Evolutionary conservation across 345 rosid genomes (phyloP).

Genomic region (Jatropha curcas): DNA sequence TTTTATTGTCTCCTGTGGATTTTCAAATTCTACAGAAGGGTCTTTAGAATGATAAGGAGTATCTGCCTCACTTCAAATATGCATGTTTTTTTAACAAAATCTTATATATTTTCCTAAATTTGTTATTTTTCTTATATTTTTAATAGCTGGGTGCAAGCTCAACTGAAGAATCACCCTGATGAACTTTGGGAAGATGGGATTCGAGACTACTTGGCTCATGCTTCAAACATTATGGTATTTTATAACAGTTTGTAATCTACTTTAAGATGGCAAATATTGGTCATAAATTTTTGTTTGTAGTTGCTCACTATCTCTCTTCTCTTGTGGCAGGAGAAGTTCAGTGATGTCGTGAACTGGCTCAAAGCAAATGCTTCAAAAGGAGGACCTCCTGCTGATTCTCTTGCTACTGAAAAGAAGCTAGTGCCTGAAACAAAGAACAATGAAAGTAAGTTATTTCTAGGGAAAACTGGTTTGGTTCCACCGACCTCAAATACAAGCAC

Average conservation of each 20-base stretch:
- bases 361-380: conserved; percentile 58
- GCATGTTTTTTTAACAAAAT: neutral
- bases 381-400: conserved; percentile 48
- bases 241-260: neutral
- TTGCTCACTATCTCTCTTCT: neutral
- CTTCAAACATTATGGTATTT: conserved; percentile 70
- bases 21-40: neutral
- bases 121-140: conserved; percentile 13
- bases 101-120: neutral
- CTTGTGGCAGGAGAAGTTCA: conserved; percentile 67
- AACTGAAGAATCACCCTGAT: conserved; percentile 89
- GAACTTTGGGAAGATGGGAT: conserved; percentile 98
- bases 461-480: conserved; percentile 38
- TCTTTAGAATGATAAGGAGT: neutral
- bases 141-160: conserved; percentile 89
- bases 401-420: conserved; percentile 40
- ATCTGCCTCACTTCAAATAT: neutral
- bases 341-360: conserved; percentile 86
- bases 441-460: conserved; percentile 36
- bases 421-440: conserved; percentile 45
- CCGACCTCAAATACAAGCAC: conserved; percentile 25
- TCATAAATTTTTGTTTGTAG: neutral
- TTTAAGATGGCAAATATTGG: neutral
- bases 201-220: conserved; percentile 73
- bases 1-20: neutral